These are phyloP conservation scores for Curvularia hawaiiensis DNA, from an alignment of 2,329 filamentous ascomycete species.

Conservation along the genomic window DNA sequence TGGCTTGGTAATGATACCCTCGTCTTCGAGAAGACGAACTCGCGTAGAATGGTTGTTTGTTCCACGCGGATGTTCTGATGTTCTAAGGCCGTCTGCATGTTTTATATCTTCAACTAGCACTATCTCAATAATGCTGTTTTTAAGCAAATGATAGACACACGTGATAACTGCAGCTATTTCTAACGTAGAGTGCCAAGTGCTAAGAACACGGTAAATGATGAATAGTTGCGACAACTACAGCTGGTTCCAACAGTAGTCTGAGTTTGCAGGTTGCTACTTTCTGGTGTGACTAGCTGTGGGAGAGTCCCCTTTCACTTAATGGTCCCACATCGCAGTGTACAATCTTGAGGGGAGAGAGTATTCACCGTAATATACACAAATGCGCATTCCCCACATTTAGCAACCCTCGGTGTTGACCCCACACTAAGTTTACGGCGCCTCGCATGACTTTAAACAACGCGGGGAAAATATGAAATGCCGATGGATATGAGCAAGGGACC, in stretches of 20 bases:
- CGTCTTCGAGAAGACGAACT: not conserved
- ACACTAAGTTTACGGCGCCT: constrained; percentile 11
- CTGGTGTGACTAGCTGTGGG: too few relatives aligned
- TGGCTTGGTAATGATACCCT: constrained; percentile 63
- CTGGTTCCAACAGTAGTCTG: too few relatives aligned
- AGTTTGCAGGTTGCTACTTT: too few relatives aligned
- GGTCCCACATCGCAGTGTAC: constrained; percentile 11
- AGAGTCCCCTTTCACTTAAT: not conserved
- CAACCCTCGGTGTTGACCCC: constrained; percentile 13
- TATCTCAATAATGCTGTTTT: too few relatives aligned
- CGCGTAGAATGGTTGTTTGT: not conserved
- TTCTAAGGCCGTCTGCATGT: not conserved
- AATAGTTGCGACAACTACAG: too few relatives aligned
- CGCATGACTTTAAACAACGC: constrained; percentile 7
- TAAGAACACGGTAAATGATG: too few relatives aligned
- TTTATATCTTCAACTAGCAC: not conserved
- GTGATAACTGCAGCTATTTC: too few relatives aligned
- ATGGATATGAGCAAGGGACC: constrained; percentile 4
- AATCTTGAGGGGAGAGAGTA: not conserved
- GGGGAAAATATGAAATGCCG: constrained; percentile 18
- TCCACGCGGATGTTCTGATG: not conserved
- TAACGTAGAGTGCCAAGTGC: too few relatives aligned
- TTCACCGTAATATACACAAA: constrained; percentile 18
- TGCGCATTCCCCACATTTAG: constrained; percentile 4
- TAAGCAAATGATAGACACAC: too few relatives aligned